Conservation (phyloP, 345 rosid genomes). For the Brassica napus region DNA sequence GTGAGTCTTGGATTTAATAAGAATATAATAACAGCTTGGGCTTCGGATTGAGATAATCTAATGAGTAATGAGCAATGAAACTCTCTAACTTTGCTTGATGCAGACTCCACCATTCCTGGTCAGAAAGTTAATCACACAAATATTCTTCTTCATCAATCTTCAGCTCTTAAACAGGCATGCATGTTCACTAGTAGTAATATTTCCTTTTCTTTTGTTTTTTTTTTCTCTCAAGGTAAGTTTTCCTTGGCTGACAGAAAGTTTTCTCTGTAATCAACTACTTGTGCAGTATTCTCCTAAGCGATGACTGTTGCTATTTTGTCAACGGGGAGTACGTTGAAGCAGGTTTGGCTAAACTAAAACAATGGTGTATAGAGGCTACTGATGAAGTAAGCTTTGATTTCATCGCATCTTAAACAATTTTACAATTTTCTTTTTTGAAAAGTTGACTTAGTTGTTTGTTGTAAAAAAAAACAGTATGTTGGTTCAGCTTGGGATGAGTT, state of each 20-base stretch:
- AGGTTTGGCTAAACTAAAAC: slow-evolving; percentile 90
- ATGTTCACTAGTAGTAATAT: slow-evolving; percentile 9
- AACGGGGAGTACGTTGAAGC: slow-evolving; percentile 97
- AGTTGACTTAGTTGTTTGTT: slow-evolving; percentile 7
- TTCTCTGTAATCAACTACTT: slow-evolving; percentile 22
- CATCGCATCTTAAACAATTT: slow-evolving; percentile 2
- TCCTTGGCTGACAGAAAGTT: slow-evolving; percentile 11
- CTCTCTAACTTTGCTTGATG: slow-evolving; percentile 26
- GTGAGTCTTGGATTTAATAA: slow-evolving; percentile 52
- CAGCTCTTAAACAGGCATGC: slow-evolving; percentile 92
- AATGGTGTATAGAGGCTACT: slow-evolving; percentile 80
- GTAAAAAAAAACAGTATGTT: slow-evolving; percentile 57
- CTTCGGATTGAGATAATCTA: background rate
- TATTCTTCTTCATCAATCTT: slow-evolving; percentile 93
- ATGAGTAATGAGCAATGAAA: background rate
- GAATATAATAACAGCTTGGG: slow-evolving; percentile 3
- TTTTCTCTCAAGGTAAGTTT: background rate
- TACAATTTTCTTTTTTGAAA: background rate
- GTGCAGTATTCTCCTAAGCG: slow-evolving; percentile 91
- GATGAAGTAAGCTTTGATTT: slow-evolving; percentile 68
- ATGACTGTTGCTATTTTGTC: slow-evolving; percentile 94
- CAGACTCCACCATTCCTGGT: slow-evolving; percentile 95
- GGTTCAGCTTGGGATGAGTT: slow-evolving; percentile 98
- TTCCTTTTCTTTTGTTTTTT: background rate
- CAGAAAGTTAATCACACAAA: slow-evolving; percentile 84